phyloP scores from a whole-genome alignment of 441 rosid genomes.

The Bocquillonia castaneifolia region DNA sequence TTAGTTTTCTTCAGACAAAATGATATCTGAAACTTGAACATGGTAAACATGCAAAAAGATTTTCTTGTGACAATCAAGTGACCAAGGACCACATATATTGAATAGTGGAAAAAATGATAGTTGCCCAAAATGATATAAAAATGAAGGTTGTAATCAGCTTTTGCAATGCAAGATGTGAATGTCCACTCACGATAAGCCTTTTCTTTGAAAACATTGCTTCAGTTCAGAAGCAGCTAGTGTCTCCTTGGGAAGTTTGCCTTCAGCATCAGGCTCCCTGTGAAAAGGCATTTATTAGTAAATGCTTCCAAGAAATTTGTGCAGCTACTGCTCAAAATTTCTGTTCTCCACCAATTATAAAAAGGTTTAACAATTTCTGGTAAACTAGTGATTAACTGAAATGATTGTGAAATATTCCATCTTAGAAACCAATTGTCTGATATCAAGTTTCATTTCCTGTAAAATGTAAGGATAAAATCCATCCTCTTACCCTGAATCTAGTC shows the following conservation, averaged over 20 bases:
- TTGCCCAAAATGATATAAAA: neutral
- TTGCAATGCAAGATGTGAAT: neutral
- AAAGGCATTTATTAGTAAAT: slow-evolving; percentile 7
- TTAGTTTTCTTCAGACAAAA: slow-evolving; percentile 8
- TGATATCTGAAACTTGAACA: neutral
- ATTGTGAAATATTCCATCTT: neutral
- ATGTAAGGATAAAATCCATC: slow-evolving; percentile 1
- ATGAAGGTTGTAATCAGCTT: neutral
- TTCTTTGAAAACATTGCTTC: slow-evolving; percentile 66
- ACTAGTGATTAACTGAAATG: too few species aligned
- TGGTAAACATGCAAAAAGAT: neutral
- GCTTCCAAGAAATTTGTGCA: neutral
- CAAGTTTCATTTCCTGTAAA: neutral
- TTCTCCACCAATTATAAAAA: too few species aligned
- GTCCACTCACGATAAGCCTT: slow-evolving; percentile 81
- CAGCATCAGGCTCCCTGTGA: slow-evolving; percentile 71
- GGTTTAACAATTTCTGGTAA: too few species aligned
- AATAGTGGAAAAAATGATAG: neutral
- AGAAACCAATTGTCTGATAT: neutral
- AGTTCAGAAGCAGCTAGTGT: slow-evolving; percentile 58
- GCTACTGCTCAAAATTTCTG: neutral
- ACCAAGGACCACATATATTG: neutral
- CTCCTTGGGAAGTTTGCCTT: slow-evolving; percentile 77
- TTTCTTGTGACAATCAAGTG: neutral
- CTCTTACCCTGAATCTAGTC: slow-evolving; percentile 69